A percentile compares a stretch with the other conserved stretches of the same genome.
These are phyloP conservation scores for Lactarius vividus DNA, from an alignment of 768 basidiomycete species.

Conservation along the genomic window DNA sequence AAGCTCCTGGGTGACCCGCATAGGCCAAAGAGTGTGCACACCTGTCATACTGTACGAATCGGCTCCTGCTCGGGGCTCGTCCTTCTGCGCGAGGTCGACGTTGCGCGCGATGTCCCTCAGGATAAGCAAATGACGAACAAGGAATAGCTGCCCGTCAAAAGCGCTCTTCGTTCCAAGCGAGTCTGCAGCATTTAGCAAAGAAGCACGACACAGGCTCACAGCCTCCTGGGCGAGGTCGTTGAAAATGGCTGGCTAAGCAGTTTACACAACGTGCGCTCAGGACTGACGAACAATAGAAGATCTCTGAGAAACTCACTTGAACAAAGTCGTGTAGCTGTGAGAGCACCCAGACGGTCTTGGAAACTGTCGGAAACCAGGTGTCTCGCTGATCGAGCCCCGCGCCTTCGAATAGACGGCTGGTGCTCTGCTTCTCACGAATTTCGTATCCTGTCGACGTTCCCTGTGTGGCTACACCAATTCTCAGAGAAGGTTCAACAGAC, in stretches of 20 bases:
- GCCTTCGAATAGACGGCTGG: constrained; percentile 65
- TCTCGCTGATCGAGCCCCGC: constrained; percentile 71
- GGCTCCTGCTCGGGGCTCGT: constrained; percentile 38
- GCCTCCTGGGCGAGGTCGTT: constrained; percentile 97
- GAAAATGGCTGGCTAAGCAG: constrained; percentile 81
- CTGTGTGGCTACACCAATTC: constrained; percentile 40
- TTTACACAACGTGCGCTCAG: background rate
- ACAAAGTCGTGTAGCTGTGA: constrained; percentile 89
- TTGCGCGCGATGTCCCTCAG: constrained; percentile 86
- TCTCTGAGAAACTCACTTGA: constrained; percentile 54
- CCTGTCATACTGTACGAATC: constrained; percentile 60
- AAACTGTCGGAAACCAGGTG: constrained; percentile 90
- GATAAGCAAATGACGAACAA: constrained; percentile 85
- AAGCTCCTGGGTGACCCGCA: background rate
- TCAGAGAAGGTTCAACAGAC: background rate
- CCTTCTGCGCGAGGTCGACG: constrained; percentile 58
- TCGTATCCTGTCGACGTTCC: constrained; percentile 45
- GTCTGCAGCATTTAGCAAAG: constrained; percentile 72
- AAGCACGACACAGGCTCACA: constrained; percentile 74
- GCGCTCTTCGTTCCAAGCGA: constrained; percentile 51
- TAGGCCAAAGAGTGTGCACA: constrained; percentile 32
- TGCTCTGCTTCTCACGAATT: constrained; percentile 64
- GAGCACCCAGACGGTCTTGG: constrained; percentile 88
- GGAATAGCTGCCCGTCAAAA: constrained; percentile 80
- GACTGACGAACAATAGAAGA: background rate